A percentile compares a stretch with the other conserved stretches of the same genome.
Conservation (phyloP, 129 eudicot species). For the Chrysanthemum makinoi region DNA sequence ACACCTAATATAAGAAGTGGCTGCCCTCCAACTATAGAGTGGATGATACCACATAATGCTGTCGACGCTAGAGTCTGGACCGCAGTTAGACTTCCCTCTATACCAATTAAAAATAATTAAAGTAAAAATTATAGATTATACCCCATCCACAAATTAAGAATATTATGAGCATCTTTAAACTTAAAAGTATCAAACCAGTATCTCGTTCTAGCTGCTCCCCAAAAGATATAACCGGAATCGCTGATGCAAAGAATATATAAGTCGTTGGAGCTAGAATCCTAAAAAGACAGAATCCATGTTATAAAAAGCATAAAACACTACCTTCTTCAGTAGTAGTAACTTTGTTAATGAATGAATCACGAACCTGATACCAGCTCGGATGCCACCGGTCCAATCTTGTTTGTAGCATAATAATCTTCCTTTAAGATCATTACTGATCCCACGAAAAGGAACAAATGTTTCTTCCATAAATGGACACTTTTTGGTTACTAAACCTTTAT, state of each 20-base stretch:
- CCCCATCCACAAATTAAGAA: constrained; percentile 3
- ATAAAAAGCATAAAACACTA: constrained; percentile 12
- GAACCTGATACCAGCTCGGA: constrained; percentile 92
- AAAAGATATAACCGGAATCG: constrained; percentile 97
- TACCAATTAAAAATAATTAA: constrained; percentile 16
- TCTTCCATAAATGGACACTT: constrained; percentile 70
- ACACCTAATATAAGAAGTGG: constrained; percentile 95
- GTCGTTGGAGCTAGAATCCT: constrained; percentile 99
- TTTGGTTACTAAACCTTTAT: constrained; percentile 14
- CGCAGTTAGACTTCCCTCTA: constrained; percentile 95
- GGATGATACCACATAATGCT: constrained; percentile 86
- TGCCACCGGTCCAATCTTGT: constrained; percentile 94
- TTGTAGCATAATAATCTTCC: constrained; percentile 92
- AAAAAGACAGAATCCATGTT: constrained; percentile 16
- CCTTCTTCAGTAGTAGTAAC: not conserved
- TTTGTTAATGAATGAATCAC: constrained; percentile 11
- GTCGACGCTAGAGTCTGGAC: constrained; percentile 98
- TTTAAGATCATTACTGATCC: constrained; percentile 89
- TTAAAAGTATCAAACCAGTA: constrained; percentile 51
- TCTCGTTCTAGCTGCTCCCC: constrained; percentile 97
- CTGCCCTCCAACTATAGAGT: constrained; percentile 94
- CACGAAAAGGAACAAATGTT: constrained; percentile 93
- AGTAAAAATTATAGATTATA: not conserved
- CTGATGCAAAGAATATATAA: constrained; percentile 96
- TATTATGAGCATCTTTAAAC: constrained; percentile 14